phyloP scores from a whole-genome alignment of 1,284 basidiomycete genomes.

The Fomitopsis schrenkii region DNA sequence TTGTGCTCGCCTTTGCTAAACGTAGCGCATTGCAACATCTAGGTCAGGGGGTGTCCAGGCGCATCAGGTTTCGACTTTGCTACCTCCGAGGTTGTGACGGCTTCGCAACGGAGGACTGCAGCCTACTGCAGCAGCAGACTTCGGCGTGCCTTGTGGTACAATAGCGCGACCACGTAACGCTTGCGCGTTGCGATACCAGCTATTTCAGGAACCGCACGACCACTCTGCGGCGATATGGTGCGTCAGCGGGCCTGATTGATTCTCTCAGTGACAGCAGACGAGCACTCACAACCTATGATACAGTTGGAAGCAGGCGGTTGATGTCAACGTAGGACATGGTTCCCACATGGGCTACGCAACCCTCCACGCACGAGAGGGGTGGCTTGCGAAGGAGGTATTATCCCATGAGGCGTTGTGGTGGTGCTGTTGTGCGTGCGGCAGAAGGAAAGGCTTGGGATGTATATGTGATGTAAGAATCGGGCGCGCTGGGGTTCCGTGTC shows the following conservation, averaged over 20 bases:
- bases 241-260: background rate
- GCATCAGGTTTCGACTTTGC: background rate
- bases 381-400: slow-evolving; percentile 2
- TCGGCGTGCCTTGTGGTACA: background rate
- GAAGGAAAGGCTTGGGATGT: slow-evolving; percentile 5
- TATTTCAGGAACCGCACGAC: background rate
- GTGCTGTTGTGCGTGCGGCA: background rate
- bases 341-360: background rate
- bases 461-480: slow-evolving; percentile 3
- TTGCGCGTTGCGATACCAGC: background rate
- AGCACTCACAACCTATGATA: background rate
- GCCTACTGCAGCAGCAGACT: background rate
- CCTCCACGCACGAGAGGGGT: background rate
- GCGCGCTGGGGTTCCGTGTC: background rate
- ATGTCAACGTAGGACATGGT: background rate
- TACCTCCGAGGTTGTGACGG: background rate
- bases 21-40: too few species aligned
- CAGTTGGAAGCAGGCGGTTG: background rate
- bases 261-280: background rate
- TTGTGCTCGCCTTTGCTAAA: too few species aligned
- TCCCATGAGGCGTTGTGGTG: background rate
- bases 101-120: background rate
- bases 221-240: background rate
- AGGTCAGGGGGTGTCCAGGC: too few species aligned
- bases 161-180: background rate